Percentiles rank a stretch among this genome's conserved stretches.
phyloP scores from a whole-genome alignment of 805 yeast species.

The Lipomyces kockii region DNA sequence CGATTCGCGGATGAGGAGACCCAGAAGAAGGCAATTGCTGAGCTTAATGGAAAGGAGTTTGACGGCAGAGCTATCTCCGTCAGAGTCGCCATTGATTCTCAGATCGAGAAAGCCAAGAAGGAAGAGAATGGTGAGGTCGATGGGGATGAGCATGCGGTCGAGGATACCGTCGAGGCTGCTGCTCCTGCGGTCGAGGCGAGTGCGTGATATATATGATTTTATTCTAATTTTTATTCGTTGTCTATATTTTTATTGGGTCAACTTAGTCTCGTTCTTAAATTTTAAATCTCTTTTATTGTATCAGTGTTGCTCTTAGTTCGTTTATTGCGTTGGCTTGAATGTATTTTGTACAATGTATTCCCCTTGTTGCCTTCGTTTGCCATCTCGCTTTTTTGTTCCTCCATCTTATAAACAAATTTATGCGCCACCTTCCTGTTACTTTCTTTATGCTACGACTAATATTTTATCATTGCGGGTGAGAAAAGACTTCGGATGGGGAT shows the following conservation, averaged over 20 bases:
- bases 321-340: background rate
- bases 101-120: constrained; percentile 39
- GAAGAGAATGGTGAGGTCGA: constrained; percentile 17
- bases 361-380: background rate
- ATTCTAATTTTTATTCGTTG: background rate
- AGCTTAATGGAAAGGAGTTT: constrained; percentile 63
- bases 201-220: background rate
- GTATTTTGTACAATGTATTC: constrained; percentile 10
- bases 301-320: constrained; percentile 1
- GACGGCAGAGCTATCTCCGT: constrained; percentile 70
- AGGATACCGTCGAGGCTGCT: constrained; percentile 18
- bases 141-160: constrained; percentile 12
- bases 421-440: constrained; percentile 3
- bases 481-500: background rate
- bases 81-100: constrained; percentile 71
- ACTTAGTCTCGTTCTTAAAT: too few relatives aligned
- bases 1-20: constrained; percentile 62
- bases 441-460: background rate
- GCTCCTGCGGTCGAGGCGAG: constrained; percentile 18
- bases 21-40: constrained; percentile 72
- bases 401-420: background rate
- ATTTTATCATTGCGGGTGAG: constrained; percentile 2
- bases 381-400: background rate
- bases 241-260: background rate
- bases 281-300: too few relatives aligned